Evolutionary conservation across 768 basidiomycete genomes (phyloP).

Genomic region (Pseudohyphozyma bogoriensis): DNA sequence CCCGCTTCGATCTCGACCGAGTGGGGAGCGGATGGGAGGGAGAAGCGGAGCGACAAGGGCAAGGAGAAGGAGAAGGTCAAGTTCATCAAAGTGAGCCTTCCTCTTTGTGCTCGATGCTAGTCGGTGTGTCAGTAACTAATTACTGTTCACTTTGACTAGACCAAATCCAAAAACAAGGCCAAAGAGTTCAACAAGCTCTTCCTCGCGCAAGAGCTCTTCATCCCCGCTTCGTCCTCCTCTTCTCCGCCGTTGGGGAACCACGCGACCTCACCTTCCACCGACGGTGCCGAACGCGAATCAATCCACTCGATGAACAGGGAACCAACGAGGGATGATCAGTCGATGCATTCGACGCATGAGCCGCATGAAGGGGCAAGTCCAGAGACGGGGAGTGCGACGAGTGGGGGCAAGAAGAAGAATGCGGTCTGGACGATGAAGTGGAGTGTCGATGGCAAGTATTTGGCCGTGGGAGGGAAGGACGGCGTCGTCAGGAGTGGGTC

Average conservation of each 20-base stretch:
- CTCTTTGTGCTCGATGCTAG: too few relatives aligned
- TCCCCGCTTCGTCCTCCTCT: background rate
- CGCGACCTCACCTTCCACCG: background rate
- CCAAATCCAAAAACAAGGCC: constrained; percentile 22
- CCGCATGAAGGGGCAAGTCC: background rate
- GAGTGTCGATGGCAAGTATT: constrained; percentile 29
- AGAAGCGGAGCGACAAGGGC: constrained; percentile 2
- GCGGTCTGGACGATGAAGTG: constrained; percentile 34
- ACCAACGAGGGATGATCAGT: background rate
- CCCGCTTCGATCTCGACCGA: too few relatives aligned
- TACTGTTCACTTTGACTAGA: background rate
- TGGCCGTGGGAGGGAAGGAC: constrained; percentile 34
- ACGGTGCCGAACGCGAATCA: background rate
- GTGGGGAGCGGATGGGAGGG: too few relatives aligned
- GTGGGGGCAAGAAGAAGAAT: constrained; percentile 28
- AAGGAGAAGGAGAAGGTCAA: constrained; percentile 13
- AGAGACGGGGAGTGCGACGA: constrained; percentile 3
- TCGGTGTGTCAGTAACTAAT: background rate
- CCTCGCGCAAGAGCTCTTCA: constrained; percentile 33
- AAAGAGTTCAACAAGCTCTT: constrained; percentile 31
- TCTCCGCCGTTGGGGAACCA: background rate
- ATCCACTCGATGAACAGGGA: background rate
- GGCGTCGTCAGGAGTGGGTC: constrained; percentile 30
- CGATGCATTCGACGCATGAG: background rate
- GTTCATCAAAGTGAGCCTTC: constrained; percentile 14